Evolutionary conservation across 176 grass and related monocot species (phyloP), one percentile per base, ranked within the genome.

Genomic region (Zea luxurians): DNA sequence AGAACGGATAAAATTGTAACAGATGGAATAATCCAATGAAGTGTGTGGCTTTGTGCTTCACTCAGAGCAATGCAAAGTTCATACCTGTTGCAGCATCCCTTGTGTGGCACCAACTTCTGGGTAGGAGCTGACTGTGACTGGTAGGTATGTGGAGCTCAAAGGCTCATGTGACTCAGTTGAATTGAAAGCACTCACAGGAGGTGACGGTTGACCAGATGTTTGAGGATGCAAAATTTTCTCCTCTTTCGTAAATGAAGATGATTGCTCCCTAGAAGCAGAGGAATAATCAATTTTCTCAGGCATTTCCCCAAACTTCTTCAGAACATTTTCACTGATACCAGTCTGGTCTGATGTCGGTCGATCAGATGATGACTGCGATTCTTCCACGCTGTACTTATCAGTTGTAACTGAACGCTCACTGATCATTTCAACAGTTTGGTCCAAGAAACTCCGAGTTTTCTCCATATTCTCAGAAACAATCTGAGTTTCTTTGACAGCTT

Each of bases 71-170:
- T 43, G 50, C 13, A 77, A 21, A 54, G 50, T 27, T 11, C 12
- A 63, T 48, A 95, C 96, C 92, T 99, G 90, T 82, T 89, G 91
- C 71, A 96, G 76, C 88, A 86, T 97, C 43, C 83, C 83, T 55
- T 90, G 84, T 66, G 85, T 84, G 68, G 80, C 68, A 34, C 64
- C 59, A 80, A 83, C 85, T 82, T 95, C 87, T 48, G 76, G 74
- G 53, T 88, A 83, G 60, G 91, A 70, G 44, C 83, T 75, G 41
- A 55, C 68, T 76, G 80, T 75, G 41, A 55, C 64, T 76, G 80
- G 88, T 79, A 84, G 73, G 68, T 37, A 77, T 65, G 70, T 65
- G 35, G 71, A 87, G 50, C 15, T 85, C 68, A 65, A 46, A 54
- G 88, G 66, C 77, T 86, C 90, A 87, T 88, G 88, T 75, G 85